Conservation (phyloP, 768 basidiomycete genomes). For the Tylopilus sp. region DNA sequence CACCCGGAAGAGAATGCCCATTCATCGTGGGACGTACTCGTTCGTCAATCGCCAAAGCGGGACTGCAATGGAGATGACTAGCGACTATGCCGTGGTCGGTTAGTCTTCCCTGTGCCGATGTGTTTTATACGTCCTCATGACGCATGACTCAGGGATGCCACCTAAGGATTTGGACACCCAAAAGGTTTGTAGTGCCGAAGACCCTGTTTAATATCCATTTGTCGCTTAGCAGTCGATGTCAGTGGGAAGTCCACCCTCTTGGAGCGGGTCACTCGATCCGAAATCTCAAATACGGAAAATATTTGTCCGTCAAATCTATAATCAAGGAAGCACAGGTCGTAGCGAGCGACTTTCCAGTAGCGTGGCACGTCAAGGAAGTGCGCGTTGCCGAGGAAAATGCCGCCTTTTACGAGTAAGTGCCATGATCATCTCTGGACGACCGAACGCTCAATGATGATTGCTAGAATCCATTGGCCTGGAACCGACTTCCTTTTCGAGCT, state of each 20-base stretch:
- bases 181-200: slow-evolving; percentile 16
- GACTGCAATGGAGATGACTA: slow-evolving; percentile 29
- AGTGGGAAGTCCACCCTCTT: slow-evolving; percentile 30
- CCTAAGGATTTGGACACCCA: slow-evolving; percentile 28
- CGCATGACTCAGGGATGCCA: slow-evolving; percentile 23
- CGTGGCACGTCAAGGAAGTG: slow-evolving; percentile 28
- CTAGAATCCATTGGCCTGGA: slow-evolving; percentile 30
- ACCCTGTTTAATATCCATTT: not conserved
- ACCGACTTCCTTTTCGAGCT: slow-evolving; percentile 27
- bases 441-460: not conserved
- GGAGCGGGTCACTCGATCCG: slow-evolving; percentile 31
- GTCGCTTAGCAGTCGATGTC: not conserved
- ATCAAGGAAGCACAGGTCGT: slow-evolving; percentile 23
- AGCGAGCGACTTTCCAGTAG: slow-evolving; percentile 27
- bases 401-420: slow-evolving; percentile 26
- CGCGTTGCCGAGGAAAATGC: slow-evolving; percentile 25
- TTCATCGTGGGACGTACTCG: slow-evolving; percentile 31
- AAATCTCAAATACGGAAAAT: slow-evolving; percentile 32
- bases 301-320: slow-evolving; percentile 24
- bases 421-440: not conserved
- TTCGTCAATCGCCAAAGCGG: slow-evolving; percentile 32
- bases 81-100: slow-evolving; percentile 24
- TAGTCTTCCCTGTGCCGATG: not conserved
- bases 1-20: slow-evolving; percentile 20
- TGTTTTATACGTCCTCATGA: not conserved